Percentiles rank a stretch among this genome's conserved stretches.
Conservation (phyloP, 2,329 filamentous ascomycete genomes). For the Epichloe sibirici region DNA sequence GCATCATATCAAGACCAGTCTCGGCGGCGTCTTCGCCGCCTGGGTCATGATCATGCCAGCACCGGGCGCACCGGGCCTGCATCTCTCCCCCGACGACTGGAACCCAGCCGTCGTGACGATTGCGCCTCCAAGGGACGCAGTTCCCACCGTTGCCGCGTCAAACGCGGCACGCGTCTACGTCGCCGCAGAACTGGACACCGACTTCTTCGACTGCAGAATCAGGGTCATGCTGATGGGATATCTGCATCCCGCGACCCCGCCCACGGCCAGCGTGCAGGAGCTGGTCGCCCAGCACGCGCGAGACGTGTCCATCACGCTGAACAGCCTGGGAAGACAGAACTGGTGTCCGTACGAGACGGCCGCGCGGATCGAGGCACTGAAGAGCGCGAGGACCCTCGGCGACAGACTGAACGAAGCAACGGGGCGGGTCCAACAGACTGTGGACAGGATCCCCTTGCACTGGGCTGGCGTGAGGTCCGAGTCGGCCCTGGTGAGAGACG, state of each 20-base stretch:
- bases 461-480: constrained; percentile 44
- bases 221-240: constrained; percentile 49
- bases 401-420: constrained; percentile 37
- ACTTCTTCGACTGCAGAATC: constrained; percentile 32
- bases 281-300: constrained; percentile 19
- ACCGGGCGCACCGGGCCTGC: constrained; percentile 9
- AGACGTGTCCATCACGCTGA: constrained; percentile 31
- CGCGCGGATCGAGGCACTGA: constrained; percentile 24
- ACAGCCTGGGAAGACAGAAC: constrained; percentile 31
- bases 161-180: constrained; percentile 43
- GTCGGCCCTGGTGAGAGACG: constrained; percentile 33
- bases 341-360: constrained; percentile 32
- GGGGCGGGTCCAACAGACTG: constrained; percentile 36
- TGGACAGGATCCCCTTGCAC: constrained; percentile 48
- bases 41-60: constrained; percentile 38
- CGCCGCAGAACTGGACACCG: constrained; percentile 33
- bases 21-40: constrained; percentile 52
- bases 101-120: constrained; percentile 46
- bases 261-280: constrained; percentile 8
- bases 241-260: constrained; percentile 27
- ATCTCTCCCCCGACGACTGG: constrained; percentile 36
- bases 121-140: constrained; percentile 33
- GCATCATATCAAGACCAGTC: constrained; percentile 37
- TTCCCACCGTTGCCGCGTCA: constrained; percentile 33
- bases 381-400: constrained; percentile 28